Conservation (phyloP, 805 yeast genomes). For the Monosporozyma unispora region DNA sequence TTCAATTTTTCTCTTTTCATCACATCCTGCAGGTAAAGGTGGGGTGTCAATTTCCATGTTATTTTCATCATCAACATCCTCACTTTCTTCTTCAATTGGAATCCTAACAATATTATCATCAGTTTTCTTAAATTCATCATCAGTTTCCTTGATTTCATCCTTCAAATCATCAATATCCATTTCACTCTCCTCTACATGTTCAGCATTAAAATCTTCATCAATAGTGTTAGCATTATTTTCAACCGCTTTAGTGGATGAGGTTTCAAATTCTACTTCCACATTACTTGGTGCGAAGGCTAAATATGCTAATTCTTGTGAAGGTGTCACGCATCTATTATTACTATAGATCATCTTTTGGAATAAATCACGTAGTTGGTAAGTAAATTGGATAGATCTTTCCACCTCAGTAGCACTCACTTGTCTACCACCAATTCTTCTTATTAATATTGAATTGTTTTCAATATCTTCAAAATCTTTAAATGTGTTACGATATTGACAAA, state of each 20-base stretch:
- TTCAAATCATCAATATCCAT: background rate
- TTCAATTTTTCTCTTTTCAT: background rate
- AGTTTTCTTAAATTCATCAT: too few relatives aligned
- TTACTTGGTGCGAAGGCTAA: conserved; percentile 73
- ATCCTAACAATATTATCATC: background rate
- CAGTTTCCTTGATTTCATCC: too few relatives aligned
- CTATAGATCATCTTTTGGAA: conserved; percentile 64
- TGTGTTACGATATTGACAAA: conserved; percentile 45
- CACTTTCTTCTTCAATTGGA: background rate
- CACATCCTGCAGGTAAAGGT: background rate
- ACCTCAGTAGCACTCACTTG: conserved; percentile 71
- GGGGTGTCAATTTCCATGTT: background rate
- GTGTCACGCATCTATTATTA: conserved; percentile 57
- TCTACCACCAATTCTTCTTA: conserved; percentile 81
- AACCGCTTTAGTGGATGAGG: background rate
- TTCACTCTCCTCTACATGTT: conserved; percentile 3
- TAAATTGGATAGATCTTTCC: conserved; percentile 72
- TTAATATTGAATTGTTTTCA: conserved; percentile 3
- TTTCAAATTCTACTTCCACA: conserved; percentile 53
- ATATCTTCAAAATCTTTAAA: conserved; percentile 22
- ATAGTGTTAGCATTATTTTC: background rate
- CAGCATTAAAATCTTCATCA: background rate
- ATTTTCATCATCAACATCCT: background rate
- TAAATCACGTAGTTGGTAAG: conserved; percentile 59
- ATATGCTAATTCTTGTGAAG: conserved; percentile 77